phyloP scores from a whole-genome alignment of 768 basidiomycete species.

The Antrodiella citrinella region DNA sequence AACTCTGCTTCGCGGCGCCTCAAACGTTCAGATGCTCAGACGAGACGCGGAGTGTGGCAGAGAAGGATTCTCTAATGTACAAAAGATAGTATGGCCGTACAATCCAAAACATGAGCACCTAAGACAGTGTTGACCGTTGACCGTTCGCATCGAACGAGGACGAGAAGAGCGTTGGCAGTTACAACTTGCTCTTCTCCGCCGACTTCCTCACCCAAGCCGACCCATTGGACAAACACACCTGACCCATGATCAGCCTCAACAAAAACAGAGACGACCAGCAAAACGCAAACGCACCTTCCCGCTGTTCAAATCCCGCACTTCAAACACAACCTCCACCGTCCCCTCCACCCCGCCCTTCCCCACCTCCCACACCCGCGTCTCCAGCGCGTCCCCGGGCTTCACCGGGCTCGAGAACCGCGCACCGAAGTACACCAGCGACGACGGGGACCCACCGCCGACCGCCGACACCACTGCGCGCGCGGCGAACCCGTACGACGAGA shows the following conservation, averaged over 20 bases:
- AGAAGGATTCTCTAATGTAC: too few relatives aligned
- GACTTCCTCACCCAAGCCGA: conserved; percentile 58
- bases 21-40: too few relatives aligned
- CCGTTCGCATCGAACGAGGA: too few relatives aligned
- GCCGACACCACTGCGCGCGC: conserved; percentile 67
- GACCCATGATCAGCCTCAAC: neutral
- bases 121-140: too few relatives aligned
- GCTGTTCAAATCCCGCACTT: conserved; percentile 28
- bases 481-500: conserved; percentile 75
- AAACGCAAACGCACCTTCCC: conserved; percentile 27
- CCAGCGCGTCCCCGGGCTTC: conserved; percentile 71
- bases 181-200: conserved; percentile 36
- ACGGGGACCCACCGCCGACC: conserved; percentile 52
- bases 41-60: too few relatives aligned
- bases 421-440: conserved; percentile 58
- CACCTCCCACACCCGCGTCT: conserved; percentile 75
- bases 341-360: conserved; percentile 33
- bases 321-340: conserved; percentile 30
- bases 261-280: neutral
- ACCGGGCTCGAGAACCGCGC: conserved; percentile 79
- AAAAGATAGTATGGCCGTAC: too few relatives aligned
- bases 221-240: conserved; percentile 53
- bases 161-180: neutral
- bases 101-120: too few relatives aligned
- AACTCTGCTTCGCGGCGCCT: too few relatives aligned